These are phyloP conservation scores for Helenozyma rhizophorensis DNA, from an alignment of 805 yeast genomes.

Conservation along the genomic window DNA sequence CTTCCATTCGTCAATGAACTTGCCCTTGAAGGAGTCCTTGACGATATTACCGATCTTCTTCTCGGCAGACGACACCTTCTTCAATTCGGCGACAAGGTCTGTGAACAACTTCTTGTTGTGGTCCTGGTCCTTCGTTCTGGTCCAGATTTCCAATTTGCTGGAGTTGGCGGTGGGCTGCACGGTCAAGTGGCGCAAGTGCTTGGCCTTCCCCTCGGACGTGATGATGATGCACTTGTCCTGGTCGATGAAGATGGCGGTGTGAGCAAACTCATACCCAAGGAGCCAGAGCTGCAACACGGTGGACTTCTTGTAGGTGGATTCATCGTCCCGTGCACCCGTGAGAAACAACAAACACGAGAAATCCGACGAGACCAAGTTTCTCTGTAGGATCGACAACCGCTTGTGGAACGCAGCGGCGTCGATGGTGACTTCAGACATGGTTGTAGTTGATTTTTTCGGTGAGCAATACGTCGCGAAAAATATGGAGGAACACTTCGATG, in stretches of 20 bases:
- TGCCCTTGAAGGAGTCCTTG: conserved; percentile 79
- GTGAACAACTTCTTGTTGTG: conserved; percentile 66
- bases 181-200: conserved; percentile 61
- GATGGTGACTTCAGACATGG: conserved; percentile 57
- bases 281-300: conserved; percentile 88
- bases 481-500: no score
- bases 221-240: conserved; percentile 57
- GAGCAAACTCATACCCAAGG: conserved; percentile 93
- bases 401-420: conserved; percentile 51
- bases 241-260: conserved; percentile 69
- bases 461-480: no score
- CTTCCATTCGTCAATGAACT: conserved; percentile 80
- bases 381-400: conserved; percentile 43
- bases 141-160: conserved; percentile 52
- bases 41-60: conserved; percentile 58
- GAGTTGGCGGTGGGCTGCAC: conserved; percentile 36
- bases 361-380: conserved; percentile 22
- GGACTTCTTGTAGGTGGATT: conserved; percentile 84
- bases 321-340: conserved; percentile 83
- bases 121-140: conserved; percentile 76
- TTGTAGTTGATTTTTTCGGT: no score
- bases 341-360: conserved; percentile 46
- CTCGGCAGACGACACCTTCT: conserved; percentile 30
- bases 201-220: conserved; percentile 83
- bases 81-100: conserved; percentile 48